Evolutionary conservation across 2,329 filamentous ascomycete species (phyloP), one percentile per base, ranked within the genome.

Genomic region (Sodiomyces alkalinus): DNA sequence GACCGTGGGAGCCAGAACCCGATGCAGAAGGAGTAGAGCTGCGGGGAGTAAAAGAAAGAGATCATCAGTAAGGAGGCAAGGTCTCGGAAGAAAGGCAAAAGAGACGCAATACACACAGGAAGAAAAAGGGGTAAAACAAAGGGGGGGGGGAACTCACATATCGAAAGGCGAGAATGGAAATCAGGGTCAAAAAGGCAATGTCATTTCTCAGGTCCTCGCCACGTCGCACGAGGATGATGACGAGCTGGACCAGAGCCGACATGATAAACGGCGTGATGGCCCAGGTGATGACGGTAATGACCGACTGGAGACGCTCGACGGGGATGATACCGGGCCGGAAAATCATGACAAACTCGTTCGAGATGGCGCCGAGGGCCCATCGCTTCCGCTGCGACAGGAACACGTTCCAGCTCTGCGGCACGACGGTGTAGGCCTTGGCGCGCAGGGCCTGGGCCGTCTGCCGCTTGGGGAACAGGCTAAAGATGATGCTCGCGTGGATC

Each of bases 311-410:
- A 6, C 58, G 41, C 39, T 64, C 58, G 13, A 62, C 51, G 26
- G 48, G 40, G 7, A 53, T 48, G 26, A 55, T 57, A 1, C 56
- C 52, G 2, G 51, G 51, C 0, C 56, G 48, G 29, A 56, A 52
- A n/a, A 62, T 49, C 46, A 64, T 55, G 40, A 62, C 53, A 16
- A 64, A 53, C 39, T 65, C 60, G 36, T 63, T 64, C 4, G 53
- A 55, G 17, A 58, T 61, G 19, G 56, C 58, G 1, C 58, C 60
- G 7, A 64, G 40, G 1, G 60, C 57, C 58, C 60, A 63, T 0
- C 60, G 52, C 41, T 61, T 58, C 5, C 60, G 51, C 41, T 64
- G 60, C 4, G 56, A 60, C 16, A 64, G 40, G 27, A 62, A 64
- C 1, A 64, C 60, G 16, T 49, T 53, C 49, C 56, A 54, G 20